phyloP scores from a whole-genome alignment of 306 rosid genomes.

The Lathyrus oleraceus region DNA sequence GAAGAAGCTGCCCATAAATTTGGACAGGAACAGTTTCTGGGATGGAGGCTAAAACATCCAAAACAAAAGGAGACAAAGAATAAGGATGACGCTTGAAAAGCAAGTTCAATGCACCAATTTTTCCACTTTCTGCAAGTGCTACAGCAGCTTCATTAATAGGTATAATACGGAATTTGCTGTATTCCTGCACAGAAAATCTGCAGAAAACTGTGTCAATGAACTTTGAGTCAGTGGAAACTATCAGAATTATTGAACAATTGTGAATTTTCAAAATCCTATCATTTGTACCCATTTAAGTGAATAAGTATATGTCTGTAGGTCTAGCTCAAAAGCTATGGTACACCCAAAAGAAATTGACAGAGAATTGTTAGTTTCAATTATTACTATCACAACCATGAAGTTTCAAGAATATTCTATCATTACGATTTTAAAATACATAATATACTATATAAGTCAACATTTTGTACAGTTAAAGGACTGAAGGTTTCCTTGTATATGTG shows the following conservation, averaged over 20 bases:
- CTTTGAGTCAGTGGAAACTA: conserved; percentile 59
- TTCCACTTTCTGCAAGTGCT: conserved; percentile 86
- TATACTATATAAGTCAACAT: conserved; percentile 18
- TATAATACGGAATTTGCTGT: conserved; percentile 74
- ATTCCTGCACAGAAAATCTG: conserved; percentile 98
- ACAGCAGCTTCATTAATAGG: conserved; percentile 78
- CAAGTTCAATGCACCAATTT: conserved; percentile 89
- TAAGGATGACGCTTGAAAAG: conserved; percentile 89
- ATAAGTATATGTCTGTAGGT: conserved; percentile 1
- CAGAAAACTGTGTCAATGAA: conserved; percentile 72
- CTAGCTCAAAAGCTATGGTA: not conserved
- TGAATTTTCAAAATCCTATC: conserved; percentile 20
- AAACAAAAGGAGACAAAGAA: conserved; percentile 69
- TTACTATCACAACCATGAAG: conserved; percentile 5
- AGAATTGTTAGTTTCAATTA: conserved; percentile 18
- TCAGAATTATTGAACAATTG: conserved; percentile 38
- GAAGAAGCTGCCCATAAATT: conserved; percentile 92
- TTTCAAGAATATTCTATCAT: conserved; percentile 11
- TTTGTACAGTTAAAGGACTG: not conserved
- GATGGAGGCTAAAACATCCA: conserved; percentile 79
- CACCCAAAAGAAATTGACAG: conserved; percentile 16
- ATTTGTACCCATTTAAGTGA: conserved; percentile 20
- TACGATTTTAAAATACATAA: conserved; percentile 27
- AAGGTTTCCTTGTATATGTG: conserved; percentile 1
- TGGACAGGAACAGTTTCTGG: conserved; percentile 93